phyloP scores from a whole-genome alignment of 371 early-diverging fungal species.

The Mortierella sp. region DNA sequence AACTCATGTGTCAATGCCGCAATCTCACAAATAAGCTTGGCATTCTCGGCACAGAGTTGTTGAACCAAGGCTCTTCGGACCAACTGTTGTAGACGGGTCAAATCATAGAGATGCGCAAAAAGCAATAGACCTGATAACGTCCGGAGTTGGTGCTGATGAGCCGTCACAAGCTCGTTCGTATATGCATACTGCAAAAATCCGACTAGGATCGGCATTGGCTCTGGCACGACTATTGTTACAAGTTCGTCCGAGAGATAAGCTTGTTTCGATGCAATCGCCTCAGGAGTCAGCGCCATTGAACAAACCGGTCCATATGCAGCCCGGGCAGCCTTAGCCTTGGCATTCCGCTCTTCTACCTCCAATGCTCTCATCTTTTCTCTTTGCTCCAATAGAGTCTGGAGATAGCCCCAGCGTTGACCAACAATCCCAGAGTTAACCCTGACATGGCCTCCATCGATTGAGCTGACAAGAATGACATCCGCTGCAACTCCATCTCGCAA shows the following conservation, averaged over 20 bases:
- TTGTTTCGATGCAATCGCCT: constrained; percentile 14
- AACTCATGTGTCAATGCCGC: constrained; percentile 63
- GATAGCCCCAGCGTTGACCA: constrained; percentile 72
- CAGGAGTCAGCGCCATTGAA: constrained; percentile 10
- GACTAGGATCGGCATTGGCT: constrained; percentile 64
- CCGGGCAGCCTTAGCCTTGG: constrained; percentile 5
- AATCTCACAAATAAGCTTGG: constrained; percentile 66
- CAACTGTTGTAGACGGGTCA: constrained; percentile 63
- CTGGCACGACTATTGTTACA: constrained; percentile 58
- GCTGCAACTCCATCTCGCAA: constrained; percentile 65
- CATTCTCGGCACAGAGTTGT: constrained; percentile 65
- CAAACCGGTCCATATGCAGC: constrained; percentile 7
- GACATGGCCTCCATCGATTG: constrained; percentile 63
- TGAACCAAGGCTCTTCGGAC: constrained; percentile 63
- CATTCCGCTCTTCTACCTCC: neutral
- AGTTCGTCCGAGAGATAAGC: constrained; percentile 19
- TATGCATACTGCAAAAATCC: constrained; percentile 73
- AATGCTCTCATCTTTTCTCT: constrained; percentile 22
- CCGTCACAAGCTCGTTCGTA: constrained; percentile 68
- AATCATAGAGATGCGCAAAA: constrained; percentile 64
- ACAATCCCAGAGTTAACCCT: constrained; percentile 72
- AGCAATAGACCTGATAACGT: constrained; percentile 67
- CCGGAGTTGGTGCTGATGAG: constrained; percentile 61
- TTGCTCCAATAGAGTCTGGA: constrained; percentile 61
- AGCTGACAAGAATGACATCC: constrained; percentile 63